Percentiles rank a stretch among this genome's conserved stretches.
Conservation (phyloP, 2,329 filamentous ascomycete species). For the Talaromyces funiculosus region DNA sequence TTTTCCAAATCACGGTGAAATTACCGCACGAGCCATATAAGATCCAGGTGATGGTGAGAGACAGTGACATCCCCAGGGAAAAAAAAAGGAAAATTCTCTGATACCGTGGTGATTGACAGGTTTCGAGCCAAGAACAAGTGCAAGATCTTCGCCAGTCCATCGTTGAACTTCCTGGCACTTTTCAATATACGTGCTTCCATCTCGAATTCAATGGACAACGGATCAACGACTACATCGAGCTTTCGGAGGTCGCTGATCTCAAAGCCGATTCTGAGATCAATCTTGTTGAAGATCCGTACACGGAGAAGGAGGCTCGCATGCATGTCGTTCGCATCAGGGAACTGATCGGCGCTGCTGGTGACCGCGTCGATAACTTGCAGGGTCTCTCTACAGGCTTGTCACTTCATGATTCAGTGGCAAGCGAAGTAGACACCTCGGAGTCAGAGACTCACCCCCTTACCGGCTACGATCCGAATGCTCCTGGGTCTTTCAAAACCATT, state of each 20-base stretch:
- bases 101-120: constrained; percentile 45
- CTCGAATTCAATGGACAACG: constrained; percentile 82
- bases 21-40: constrained; percentile 73
- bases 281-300: constrained; percentile 91
- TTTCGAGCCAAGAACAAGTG: constrained; percentile 89
- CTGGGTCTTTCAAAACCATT: constrained; percentile 63
- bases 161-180: constrained; percentile 84
- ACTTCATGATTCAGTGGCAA: constrained; percentile 71
- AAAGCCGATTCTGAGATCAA: constrained; percentile 70
- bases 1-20: constrained; percentile 70
- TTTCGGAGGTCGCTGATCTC: constrained; percentile 81
- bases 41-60: constrained; percentile 75
- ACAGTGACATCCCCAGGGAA: not conserved
- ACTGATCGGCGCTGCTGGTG: constrained; percentile 83
- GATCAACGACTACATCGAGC: constrained; percentile 90
- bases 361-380: constrained; percentile 79
- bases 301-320: constrained; percentile 94
- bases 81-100: not conserved
- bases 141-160: constrained; percentile 96
- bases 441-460: constrained; percentile 51
- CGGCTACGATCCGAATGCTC: constrained; percentile 70
- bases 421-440: constrained; percentile 36
- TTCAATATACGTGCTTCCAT: constrained; percentile 98
- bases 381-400: constrained; percentile 81
- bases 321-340: constrained; percentile 88